Conservation (phyloP, 805 yeast species). For the Candida ortonii region DNA sequence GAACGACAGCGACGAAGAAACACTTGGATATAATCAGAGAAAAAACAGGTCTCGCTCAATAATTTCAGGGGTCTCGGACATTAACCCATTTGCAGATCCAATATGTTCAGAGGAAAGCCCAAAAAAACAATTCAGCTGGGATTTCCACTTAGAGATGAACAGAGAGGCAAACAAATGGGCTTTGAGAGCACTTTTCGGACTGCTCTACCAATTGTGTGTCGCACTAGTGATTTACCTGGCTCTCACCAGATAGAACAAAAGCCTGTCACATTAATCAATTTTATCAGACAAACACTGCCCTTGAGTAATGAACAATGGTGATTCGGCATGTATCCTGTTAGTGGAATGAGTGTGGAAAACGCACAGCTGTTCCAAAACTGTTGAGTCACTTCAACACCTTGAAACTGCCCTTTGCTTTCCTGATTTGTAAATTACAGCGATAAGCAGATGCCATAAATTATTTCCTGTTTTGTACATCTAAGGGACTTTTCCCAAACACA, state of each 20-base stretch:
- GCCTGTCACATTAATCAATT: too few species aligned
- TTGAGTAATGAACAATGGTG: too few species aligned
- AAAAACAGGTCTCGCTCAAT: too few species aligned
- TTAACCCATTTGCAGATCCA: conserved; percentile 7
- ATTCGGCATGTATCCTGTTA: too few species aligned
- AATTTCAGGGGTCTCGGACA: too few species aligned
- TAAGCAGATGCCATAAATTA: conserved; percentile 12
- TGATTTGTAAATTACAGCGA: conserved; percentile 8
- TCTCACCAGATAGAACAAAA: background rate
- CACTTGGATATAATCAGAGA: too few species aligned
- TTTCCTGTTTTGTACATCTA: conserved; percentile 15
- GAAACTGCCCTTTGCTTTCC: conserved; percentile 7
- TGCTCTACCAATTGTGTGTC: conserved; percentile 16
- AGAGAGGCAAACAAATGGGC: conserved; percentile 17
- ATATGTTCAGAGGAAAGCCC: background rate
- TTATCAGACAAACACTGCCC: too few species aligned
- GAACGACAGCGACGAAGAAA: too few species aligned
- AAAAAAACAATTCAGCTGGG: conserved; percentile 9
- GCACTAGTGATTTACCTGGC: conserved; percentile 14
- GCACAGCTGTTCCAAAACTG: too few species aligned
- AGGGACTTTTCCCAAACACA: conserved; percentile 11
- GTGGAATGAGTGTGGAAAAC: too few species aligned
- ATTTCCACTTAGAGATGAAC: conserved; percentile 12
- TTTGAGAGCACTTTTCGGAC: conserved; percentile 12
- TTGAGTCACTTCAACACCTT: conserved; percentile 1